Conservation (phyloP, 2,329 filamentous ascomycete genomes). For the Tricladium varicosporioides region DNA sequence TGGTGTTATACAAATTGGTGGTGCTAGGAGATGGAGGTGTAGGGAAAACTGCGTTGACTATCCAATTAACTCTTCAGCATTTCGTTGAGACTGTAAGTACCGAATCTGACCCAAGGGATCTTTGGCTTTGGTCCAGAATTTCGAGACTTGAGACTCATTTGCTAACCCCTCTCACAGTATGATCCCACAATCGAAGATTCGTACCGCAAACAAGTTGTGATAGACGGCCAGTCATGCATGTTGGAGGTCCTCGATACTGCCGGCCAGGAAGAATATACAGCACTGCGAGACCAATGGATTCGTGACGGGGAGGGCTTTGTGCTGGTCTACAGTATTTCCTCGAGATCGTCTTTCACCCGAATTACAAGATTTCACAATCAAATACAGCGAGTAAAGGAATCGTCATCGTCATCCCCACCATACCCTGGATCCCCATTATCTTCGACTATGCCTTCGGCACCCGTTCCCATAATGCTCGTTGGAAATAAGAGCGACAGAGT, state of each 20-base stretch:
- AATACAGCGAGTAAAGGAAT: constrained; percentile 96
- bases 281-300: constrained; percentile 96
- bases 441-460: constrained; percentile 47
- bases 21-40: constrained; percentile 92
- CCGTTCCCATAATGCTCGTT: constrained; percentile 94
- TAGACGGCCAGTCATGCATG: constrained; percentile 95
- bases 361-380: constrained; percentile 96
- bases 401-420: constrained; percentile 70
- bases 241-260: constrained; percentile 96
- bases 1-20: constrained; percentile 95
- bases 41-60: constrained; percentile 90
- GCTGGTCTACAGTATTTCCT: constrained; percentile 97
- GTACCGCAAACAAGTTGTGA: constrained; percentile 86
- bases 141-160: constrained; percentile 21
- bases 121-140: not conserved
- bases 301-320: constrained; percentile 97
- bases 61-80: constrained; percentile 96
- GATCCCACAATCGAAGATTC: constrained; percentile 88
- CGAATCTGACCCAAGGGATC: not conserved
- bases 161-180: constrained; percentile 43
- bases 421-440: constrained; percentile 74
- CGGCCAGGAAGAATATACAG: constrained; percentile 97
- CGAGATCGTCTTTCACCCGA: constrained; percentile 88
- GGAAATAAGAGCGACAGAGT: constrained; percentile 98
- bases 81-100: constrained; percentile 84